Percentiles rank a stretch among this genome's conserved stretches.
Conservation (phyloP, 805 yeast species). For the Helenozyma rhizophorensis region DNA sequence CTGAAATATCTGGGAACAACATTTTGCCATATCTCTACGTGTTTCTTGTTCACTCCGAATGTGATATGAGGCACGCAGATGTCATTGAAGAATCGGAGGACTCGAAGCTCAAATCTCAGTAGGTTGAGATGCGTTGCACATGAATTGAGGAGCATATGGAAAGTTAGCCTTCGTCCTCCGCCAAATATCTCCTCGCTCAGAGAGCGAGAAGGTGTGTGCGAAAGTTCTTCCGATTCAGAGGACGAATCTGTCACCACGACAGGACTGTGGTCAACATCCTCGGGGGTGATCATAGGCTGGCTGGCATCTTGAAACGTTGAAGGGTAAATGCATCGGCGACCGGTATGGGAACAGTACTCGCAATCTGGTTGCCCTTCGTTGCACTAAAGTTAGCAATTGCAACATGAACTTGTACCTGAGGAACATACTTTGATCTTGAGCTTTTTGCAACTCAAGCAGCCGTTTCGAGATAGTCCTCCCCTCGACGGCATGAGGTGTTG, state of each 20-base stretch:
- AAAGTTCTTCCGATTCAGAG: no score
- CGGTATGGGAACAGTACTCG: slow-evolving; percentile 29
- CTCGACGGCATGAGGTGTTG: no score
- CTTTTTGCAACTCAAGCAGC: slow-evolving; percentile 29
- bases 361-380: slow-evolving; percentile 28
- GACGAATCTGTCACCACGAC: no score
- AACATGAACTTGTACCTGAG: no score
- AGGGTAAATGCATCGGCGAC: slow-evolving; percentile 23
- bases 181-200: no score
- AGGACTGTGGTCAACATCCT: no score
- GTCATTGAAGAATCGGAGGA: slow-evolving; percentile 24
- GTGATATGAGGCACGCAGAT: slow-evolving; percentile 25
- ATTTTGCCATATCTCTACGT: slow-evolving; percentile 22
- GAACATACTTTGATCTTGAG: slow-evolving; percentile 28
- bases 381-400: slow-evolving; percentile 21
- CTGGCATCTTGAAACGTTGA: no score
- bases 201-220: no score
- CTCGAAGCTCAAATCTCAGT: slow-evolving; percentile 21
- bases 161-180: no score
- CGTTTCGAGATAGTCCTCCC: slow-evolving; percentile 24
- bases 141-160: slow-evolving; percentile 8
- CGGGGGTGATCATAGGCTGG: no score
- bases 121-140: slow-evolving; percentile 17
- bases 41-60: slow-evolving; percentile 17
- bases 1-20: slow-evolving; percentile 23